Evolutionary conservation across 306 rosid species (phyloP), one percentile per base, ranked within the genome.

Genomic region (Glycine latifolia): DNA sequence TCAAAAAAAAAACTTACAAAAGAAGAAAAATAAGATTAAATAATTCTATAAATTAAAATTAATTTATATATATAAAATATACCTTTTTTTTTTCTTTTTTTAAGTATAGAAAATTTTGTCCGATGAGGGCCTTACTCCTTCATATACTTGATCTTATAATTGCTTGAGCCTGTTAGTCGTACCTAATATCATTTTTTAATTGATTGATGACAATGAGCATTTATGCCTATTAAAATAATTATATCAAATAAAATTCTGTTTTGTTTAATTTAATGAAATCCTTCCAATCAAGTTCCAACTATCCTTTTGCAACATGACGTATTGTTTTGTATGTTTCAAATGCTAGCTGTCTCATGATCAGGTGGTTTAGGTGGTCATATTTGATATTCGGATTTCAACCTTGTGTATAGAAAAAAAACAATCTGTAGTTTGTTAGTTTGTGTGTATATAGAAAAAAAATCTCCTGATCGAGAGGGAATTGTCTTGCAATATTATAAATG

Each of bases 271-370:
- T 15, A 37, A 4, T 67, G 15, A 15, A n/a, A 14, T 14, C 50
- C 12, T 65, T 13, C 17, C 9, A n/a, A n/a, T n/a, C n/a, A 31
- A 63, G 4, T 61, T 37, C 3, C 5, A 37, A 37, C 31, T 37
- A n/a, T 31, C 9, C 8, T 63, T 37, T 14, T 41, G 5, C 8
- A 67, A 43, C 53, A 70, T 70, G 49, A 4, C 48, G 76, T 71
- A 71, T 12, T 26, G 2, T 50, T 71, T 31, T 33, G 48, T 71
- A 50, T 52, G 47, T 71, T 71, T 52, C 76, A 71, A 72, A 53
- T 14, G 31, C 77, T 53, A 53, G 61, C 59, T 12, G 60, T 71
- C 59, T 48, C 26, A 14, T 37, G 5, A 12, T 33, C 16, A 31
- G 16, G 44, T 31, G 47, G 71, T 33, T 33, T 65, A 65, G 14